Evolutionary conservation across 148 eudicot species (phyloP).

Genomic region (Fagopyrum tataricum): DNA sequence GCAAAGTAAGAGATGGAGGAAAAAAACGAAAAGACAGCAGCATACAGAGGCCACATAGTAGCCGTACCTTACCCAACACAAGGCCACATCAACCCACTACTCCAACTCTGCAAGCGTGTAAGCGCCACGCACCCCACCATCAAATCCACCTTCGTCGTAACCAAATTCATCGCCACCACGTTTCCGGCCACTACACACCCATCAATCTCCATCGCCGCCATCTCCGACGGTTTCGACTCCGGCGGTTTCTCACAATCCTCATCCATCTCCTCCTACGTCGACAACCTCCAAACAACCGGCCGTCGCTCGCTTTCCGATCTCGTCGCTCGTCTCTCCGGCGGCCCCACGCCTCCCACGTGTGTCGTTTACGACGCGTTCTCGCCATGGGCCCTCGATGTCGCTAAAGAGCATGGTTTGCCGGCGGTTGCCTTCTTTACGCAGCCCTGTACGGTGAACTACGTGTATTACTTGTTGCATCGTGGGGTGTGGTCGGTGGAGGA

Average conservation of each 20-base stretch:
- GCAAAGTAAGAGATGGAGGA: background rate
- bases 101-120: slow-evolving; percentile 41
- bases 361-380: slow-evolving; percentile 41
- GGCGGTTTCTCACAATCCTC: background rate
- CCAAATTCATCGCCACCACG: slow-evolving; percentile 8
- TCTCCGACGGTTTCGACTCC: slow-evolving; percentile 14
- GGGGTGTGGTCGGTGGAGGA: slow-evolving; percentile 16
- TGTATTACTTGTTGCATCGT: slow-evolving; percentile 30
- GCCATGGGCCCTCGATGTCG: slow-evolving; percentile 51
- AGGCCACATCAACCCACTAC: slow-evolving; percentile 62
- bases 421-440: slow-evolving; percentile 53
- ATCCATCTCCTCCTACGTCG: background rate
- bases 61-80: slow-evolving; percentile 43
- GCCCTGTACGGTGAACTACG: slow-evolving; percentile 28
- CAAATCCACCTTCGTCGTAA: slow-evolving; percentile 31
- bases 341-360: slow-evolving; percentile 1
- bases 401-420: slow-evolving; percentile 16
- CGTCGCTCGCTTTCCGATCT: background rate
- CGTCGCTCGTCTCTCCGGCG: background rate
- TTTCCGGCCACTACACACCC: slow-evolving; percentile 14
- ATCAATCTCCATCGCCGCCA: slow-evolving; percentile 14
- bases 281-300: background rate
- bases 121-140: slow-evolving; percentile 28
- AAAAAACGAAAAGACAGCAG: background rate
- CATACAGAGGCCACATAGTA: slow-evolving; percentile 23